Evolutionary conservation across 2,329 filamentous ascomycete genomes (phyloP).

Genomic region (Colletotrichum tofieldiae): DNA sequence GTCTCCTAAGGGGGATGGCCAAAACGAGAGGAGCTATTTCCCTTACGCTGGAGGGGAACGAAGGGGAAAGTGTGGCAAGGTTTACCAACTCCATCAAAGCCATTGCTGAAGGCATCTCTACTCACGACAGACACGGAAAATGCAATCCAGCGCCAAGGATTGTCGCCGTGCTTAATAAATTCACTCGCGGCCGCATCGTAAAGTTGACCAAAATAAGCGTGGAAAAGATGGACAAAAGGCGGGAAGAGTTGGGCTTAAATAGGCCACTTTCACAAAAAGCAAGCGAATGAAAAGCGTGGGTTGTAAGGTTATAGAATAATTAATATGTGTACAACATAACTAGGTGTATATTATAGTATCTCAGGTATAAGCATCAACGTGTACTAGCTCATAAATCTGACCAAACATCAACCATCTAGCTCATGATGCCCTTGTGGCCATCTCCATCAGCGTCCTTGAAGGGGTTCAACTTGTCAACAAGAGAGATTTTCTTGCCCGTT

Average conservation of each 20-base stretch:
- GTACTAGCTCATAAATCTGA: neutral
- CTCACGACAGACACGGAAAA: neutral
- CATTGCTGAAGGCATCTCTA: neutral
- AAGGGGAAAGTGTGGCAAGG: neutral
- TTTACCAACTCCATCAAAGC: neutral
- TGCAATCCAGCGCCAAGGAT: constrained; percentile 2
- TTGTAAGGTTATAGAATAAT: too few relatives aligned
- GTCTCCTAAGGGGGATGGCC: neutral
- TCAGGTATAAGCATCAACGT: too few relatives aligned
- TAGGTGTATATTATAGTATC: neutral
- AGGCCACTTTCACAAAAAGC: neutral
- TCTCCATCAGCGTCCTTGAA: constrained; percentile 47
- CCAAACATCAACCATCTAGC: constrained; percentile 7
- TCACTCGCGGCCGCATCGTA: fast-evolving
- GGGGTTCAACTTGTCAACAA: constrained; percentile 47
- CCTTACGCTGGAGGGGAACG: neutral
- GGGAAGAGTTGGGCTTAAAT: neutral
- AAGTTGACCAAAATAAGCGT: neutral
- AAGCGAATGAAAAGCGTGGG: neutral
- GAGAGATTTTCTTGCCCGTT: constrained; percentile 38
- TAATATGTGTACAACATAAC: neutral
- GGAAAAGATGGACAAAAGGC: neutral
- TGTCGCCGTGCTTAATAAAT: neutral
- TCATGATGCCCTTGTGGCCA: constrained; percentile 46
- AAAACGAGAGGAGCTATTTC: neutral